A percentile compares a stretch with the other conserved stretches of the same genome.
These are phyloP conservation scores for Pistacia atlantica DNA, from an alignment of 345 rosid species.

Conservation along the genomic window DNA sequence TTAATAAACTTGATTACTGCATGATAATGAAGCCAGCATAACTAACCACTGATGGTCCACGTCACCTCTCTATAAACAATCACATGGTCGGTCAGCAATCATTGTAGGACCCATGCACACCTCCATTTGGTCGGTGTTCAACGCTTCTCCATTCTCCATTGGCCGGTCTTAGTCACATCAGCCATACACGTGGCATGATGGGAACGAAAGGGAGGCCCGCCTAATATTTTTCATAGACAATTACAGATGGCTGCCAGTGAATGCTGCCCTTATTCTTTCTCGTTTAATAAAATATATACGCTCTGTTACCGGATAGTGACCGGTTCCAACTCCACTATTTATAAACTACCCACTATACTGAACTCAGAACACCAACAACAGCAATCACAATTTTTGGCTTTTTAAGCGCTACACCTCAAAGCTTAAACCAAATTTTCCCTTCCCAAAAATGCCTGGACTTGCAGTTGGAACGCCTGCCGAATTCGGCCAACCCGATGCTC, in stretches of 20 bases:
- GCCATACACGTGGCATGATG: conserved; percentile 35
- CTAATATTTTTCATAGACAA: conserved; percentile 13
- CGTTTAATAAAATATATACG: conserved; percentile 7
- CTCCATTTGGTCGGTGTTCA: conserved; percentile 28
- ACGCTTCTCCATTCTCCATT: conserved; percentile 22
- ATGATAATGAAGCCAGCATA: conserved; percentile 25
- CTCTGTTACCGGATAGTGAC: conserved; percentile 16
- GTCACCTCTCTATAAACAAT: conserved; percentile 36
- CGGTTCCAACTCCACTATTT: conserved; percentile 27
- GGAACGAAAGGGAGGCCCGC: conserved; percentile 35
- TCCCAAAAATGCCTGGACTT: conserved; percentile 45
- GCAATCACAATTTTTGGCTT: not conserved
- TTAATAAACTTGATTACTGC: conserved; percentile 21
- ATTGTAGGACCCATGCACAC: conserved; percentile 23
- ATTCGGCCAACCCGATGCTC: conserved; percentile 46
- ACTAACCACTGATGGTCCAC: conserved; percentile 28
- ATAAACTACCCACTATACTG: conserved; percentile 1
- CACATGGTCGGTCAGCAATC: conserved; percentile 53
- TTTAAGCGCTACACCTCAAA: not conserved
- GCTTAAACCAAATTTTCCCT: not conserved
- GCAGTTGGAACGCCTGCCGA: conserved; percentile 53
- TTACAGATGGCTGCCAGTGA: conserved; percentile 29
- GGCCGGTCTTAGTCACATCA: conserved; percentile 27
- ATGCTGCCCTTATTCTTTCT: not conserved
- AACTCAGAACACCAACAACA: not conserved